Percentiles rank a stretch among this genome's conserved stretches.
phyloP scores from a whole-genome alignment of 805 yeast species.

The Henningerozyma blattae region DNA sequence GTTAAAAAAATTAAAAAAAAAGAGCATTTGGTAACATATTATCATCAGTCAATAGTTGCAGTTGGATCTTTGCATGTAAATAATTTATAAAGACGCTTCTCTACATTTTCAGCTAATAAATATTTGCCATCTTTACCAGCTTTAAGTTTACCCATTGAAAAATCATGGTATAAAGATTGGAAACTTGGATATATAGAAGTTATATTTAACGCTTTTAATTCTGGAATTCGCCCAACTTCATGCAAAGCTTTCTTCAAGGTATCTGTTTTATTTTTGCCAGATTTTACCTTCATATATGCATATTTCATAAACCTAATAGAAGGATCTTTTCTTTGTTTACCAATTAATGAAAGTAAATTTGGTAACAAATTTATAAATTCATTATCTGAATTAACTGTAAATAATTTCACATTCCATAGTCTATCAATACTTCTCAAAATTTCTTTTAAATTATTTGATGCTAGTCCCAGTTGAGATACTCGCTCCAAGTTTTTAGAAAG shows the following conservation, averaged over 20 bases:
- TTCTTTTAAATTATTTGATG: conserved; percentile 26
- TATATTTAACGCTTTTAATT: conserved; percentile 35
- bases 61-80: conserved; percentile 41
- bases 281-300: conserved; percentile 44
- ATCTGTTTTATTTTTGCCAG: conserved; percentile 38
- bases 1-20: no score
- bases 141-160: conserved; percentile 25
- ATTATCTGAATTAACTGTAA: conserved; percentile 28
- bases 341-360: conserved; percentile 45
- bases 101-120: conserved; percentile 39
- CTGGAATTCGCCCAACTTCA: conserved; percentile 49
- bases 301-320: conserved; percentile 40
- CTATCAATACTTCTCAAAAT: conserved; percentile 36
- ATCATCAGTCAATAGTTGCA: conserved; percentile 27
- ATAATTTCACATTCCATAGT: conserved; percentile 35
- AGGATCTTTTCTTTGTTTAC: conserved; percentile 42
- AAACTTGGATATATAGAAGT: conserved; percentile 31
- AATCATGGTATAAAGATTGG: conserved; percentile 19
- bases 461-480: conserved; percentile 9
- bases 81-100: conserved; percentile 33
- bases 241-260: conserved; percentile 38
- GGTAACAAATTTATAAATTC: conserved; percentile 41
- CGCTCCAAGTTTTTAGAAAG: conserved; percentile 7
- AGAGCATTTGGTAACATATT: no score
- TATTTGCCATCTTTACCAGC: conserved; percentile 32